Evolutionary conservation across 352 stramenopile species (phyloP).

Genomic region (Phytophthora cactorum): DNA sequence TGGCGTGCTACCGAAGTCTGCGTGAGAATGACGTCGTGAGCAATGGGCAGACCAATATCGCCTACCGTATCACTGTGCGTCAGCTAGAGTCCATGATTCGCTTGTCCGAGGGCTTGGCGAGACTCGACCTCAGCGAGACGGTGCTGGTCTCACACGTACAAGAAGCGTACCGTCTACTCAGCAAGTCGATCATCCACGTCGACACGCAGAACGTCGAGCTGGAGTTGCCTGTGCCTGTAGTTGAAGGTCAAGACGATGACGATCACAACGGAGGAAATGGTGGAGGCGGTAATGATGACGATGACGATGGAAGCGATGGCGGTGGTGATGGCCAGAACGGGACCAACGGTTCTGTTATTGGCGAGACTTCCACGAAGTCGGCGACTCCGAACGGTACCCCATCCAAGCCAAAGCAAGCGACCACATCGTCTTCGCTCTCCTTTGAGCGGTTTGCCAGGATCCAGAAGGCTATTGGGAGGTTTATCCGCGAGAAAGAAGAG

Average conservation of each 20-base stretch:
- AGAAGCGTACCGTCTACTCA: slow-evolving; percentile 97
- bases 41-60: slow-evolving; percentile 94
- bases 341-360: slow-evolving; percentile 12
- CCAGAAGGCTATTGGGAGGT: slow-evolving; percentile 77
- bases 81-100: slow-evolving; percentile 99
- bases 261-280: slow-evolving; percentile 23
- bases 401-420: slow-evolving; percentile 30
- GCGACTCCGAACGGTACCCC: slow-evolving; percentile 20
- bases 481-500: slow-evolving; percentile 86
- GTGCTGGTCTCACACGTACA: slow-evolving; percentile 94
- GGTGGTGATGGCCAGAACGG: slow-evolving; percentile 16
- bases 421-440: slow-evolving; percentile 58
- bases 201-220: slow-evolving; percentile 97
- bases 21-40: slow-evolving; percentile 96
- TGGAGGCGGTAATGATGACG: slow-evolving; percentile 13
- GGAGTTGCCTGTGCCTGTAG: slow-evolving; percentile 63
- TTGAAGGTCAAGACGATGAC: slow-evolving; percentile 66
- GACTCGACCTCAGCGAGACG: slow-evolving; percentile 94
- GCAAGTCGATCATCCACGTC: slow-evolving; percentile 99
- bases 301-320: slow-evolving; percentile 10
- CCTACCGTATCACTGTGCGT: slow-evolving; percentile 98
- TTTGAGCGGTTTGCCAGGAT: slow-evolving; percentile 87
- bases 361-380: slow-evolving; percentile 13
- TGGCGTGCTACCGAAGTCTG: slow-evolving; percentile 97
- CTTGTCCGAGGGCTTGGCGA: slow-evolving; percentile 95